Conservation (phyloP, 768 basidiomycete genomes). For the Neoboletus magnificus region DNA sequence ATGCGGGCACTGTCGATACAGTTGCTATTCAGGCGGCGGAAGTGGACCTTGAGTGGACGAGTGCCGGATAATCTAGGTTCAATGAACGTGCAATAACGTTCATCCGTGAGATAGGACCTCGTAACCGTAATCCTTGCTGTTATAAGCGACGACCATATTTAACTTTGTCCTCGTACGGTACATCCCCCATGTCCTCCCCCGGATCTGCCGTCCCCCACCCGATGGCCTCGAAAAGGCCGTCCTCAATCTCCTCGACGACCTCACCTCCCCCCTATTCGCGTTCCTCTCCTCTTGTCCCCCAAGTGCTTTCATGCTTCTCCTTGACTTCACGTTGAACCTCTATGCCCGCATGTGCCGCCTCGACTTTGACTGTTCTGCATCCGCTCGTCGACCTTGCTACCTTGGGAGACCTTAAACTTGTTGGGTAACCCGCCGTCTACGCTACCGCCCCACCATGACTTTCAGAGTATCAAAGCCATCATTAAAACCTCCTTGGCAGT, state of each 20-base stretch:
- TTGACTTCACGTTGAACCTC: constrained; percentile 46
- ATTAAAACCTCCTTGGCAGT: constrained; percentile 98
- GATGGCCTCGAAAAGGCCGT: constrained; percentile 51
- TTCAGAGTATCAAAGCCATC: constrained; percentile 98
- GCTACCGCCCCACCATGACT: constrained; percentile 94
- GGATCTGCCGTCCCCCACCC: constrained; percentile 37
- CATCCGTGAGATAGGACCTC: background rate
- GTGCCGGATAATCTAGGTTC: background rate
- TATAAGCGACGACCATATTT: background rate
- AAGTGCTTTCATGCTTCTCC: too few relatives aligned
- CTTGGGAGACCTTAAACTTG: constrained; percentile 93
- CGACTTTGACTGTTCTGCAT: too few relatives aligned
- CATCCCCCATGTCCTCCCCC: constrained; percentile 11
- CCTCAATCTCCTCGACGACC: constrained; percentile 36
- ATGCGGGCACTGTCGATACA: background rate
- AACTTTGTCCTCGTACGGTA: background rate
- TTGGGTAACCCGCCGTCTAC: constrained; percentile 91
- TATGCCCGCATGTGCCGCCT: too few relatives aligned
- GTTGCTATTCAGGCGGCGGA: background rate
- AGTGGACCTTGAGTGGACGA: background rate
- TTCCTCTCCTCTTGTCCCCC: constrained; percentile 31
- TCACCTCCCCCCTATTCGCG: constrained; percentile 39
- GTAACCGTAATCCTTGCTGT: background rate
- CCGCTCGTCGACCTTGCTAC: constrained; percentile 97
- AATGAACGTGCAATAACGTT: too few relatives aligned